These are phyloP conservation scores for Colletotrichum cuscutae DNA, from an alignment of 2,329 filamentous ascomycete species.

Conservation along the genomic window DNA sequence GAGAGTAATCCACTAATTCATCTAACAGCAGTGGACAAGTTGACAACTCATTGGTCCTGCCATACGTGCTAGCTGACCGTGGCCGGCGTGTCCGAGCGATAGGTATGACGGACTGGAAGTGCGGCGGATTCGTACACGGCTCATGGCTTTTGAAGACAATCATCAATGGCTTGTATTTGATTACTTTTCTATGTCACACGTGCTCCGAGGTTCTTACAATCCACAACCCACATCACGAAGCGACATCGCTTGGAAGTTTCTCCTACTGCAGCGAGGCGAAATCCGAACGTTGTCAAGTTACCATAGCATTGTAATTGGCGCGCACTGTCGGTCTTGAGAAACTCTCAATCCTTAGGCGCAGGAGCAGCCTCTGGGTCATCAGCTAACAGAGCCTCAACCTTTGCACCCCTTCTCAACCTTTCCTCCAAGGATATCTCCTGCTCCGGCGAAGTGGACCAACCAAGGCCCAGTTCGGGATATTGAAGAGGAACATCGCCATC, in stretches of 20 bases:
- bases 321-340: background rate
- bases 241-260: background rate
- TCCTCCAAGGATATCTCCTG: conserved; percentile 45
- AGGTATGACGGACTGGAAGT: background rate
- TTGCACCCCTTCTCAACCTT: conserved; percentile 41
- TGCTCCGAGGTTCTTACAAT: background rate
- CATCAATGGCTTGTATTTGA: background rate
- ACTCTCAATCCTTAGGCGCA: conserved; percentile 39
- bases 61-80: background rate
- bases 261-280: background rate
- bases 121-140: background rate
- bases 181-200: no score
- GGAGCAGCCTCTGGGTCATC: conserved; percentile 44
- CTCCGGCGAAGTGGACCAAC: conserved; percentile 42
- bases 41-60: background rate
- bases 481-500: conserved; percentile 43
- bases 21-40: background rate
- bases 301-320: background rate
- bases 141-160: background rate
- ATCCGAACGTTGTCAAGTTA: background rate
- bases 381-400: conserved; percentile 43
- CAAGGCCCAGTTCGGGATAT: conserved; percentile 45
- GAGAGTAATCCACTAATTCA: background rate
- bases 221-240: background rate
- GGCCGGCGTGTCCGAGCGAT: background rate